Evolutionary conservation across 1,139 yeast genomes (phyloP), one percentile per base, ranked within the genome.

Genomic region (Blastobotrys arbuscula): DNA sequence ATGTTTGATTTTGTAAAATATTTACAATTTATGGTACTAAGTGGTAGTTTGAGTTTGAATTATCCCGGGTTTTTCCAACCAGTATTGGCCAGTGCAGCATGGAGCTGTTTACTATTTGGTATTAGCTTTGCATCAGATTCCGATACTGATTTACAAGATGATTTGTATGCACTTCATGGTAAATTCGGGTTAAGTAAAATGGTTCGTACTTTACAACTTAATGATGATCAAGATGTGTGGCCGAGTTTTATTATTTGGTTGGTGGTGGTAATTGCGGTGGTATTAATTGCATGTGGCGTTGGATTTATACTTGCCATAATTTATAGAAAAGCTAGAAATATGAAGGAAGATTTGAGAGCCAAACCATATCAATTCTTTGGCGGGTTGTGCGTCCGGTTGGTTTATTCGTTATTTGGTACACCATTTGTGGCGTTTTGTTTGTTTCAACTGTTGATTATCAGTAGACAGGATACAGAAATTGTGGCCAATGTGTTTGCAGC

Each of bases 51-150:
- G 37, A 75, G 76, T 54, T 61, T 83, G 26, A 68, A 71, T 31
- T 83, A 78, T 56, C 89, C 90, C 0, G 86, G 85, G 0, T 81
- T 77, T 58, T 77, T 74, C 53, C 84, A 78, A 56, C 85, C 85
- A 0, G 63, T 78, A 12, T 64, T 81, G 41, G 56, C 71, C 2
- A 59, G 68, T 1, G 51, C 67, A 12, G 58, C 73, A 19, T 74
- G 78, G 78, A 59, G 67, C 12, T 52, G 63, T 21, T 56, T 68
- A 34, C 53, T 65, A 43, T 67, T 67, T 48, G 60, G 59, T 24
- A 49, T 51, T 42, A 58, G 60, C 31, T 57, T 62, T 41, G 45
- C 44, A 45, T 39, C 53, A 8, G 39, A 42, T 41, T 49, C 44
- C 40, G 21, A 30, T 19, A 50, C 51, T 13, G 45, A 49, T 15